Evolutionary conservation across 2,329 filamentous ascomycete species (phyloP).

Genomic region (Trichoderma asperellum): DNA sequence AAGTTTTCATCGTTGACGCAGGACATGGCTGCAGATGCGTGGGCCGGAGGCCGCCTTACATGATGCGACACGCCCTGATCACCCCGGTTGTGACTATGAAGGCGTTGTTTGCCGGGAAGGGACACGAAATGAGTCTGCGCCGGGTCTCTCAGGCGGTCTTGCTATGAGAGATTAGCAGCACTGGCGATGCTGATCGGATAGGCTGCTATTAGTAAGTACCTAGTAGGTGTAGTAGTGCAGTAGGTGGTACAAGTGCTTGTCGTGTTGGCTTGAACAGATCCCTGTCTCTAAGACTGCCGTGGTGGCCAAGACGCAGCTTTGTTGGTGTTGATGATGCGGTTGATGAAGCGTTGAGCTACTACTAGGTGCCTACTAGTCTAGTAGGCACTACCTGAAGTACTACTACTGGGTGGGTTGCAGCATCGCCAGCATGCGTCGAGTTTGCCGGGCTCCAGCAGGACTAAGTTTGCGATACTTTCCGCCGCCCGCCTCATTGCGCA

Average conservation of each 20-base stretch:
- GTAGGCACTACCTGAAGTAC: too few species aligned
- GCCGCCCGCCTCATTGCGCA: neutral
- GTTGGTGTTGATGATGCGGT: conserved; percentile 9
- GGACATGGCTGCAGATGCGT: conserved; percentile 47
- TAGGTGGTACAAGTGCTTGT: neutral
- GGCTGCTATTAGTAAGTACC: neutral
- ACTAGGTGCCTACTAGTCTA: too few species aligned
- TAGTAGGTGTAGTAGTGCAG: neutral
- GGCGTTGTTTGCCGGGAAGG: neutral
- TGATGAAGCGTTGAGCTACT: neutral
- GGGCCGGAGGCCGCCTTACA: conserved; percentile 14
- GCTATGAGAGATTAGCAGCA: neutral
- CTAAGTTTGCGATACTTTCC: neutral
- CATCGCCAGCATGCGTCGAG: neutral
- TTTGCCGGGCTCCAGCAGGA: neutral
- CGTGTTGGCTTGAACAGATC: neutral
- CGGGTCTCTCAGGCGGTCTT: neutral
- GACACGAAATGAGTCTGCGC: neutral
- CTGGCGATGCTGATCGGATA: neutral
- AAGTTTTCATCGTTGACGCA: conserved; percentile 59
- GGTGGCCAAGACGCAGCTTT: neutral
- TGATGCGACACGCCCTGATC: conserved; percentile 6
- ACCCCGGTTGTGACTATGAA: neutral
- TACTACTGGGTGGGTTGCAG: neutral
- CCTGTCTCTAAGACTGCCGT: neutral